These are phyloP conservation scores for Scenedesmus sp. DNA, from an alignment of 163 green algal species.

Conservation along the genomic window DNA sequence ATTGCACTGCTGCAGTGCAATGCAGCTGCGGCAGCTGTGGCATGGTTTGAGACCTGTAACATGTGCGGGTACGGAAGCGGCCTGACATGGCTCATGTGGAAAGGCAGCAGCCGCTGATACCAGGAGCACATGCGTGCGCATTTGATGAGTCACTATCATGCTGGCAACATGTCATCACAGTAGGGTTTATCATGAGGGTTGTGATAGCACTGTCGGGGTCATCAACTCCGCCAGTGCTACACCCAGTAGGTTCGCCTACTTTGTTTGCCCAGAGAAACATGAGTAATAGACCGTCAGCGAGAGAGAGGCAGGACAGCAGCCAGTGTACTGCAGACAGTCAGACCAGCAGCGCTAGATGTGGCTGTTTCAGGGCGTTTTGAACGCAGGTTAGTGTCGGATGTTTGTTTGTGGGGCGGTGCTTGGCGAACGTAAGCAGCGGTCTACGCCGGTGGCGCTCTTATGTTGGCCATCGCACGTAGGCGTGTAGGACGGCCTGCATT, in stretches of 20 bases:
- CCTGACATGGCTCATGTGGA: too few species aligned
- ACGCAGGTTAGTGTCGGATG: slow-evolving; percentile 23
- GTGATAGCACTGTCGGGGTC: background rate
- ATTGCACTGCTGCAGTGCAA: background rate
- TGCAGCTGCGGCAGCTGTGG: too few species aligned
- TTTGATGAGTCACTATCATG: background rate
- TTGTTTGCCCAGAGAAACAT: background rate
- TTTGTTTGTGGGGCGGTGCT: background rate
- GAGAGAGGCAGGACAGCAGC: background rate
- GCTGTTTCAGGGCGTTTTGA: slow-evolving; percentile 42
- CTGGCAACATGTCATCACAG: background rate
- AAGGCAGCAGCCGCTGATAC: too few species aligned
- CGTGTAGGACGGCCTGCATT: background rate
- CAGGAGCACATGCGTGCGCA: too few species aligned
- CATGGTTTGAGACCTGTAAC: too few species aligned
- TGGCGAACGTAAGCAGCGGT: background rate
- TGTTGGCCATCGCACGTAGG: background rate
- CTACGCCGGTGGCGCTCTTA: background rate
- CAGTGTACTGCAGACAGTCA: background rate
- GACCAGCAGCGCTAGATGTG: background rate
- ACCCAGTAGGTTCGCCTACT: too few species aligned
- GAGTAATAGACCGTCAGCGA: background rate
- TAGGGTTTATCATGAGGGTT: background rate
- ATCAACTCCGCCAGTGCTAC: background rate
- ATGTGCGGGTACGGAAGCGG: too few species aligned